Percentiles rank a stretch among this genome's conserved stretches.
These are phyloP conservation scores for Saitozyma podzolica DNA, from an alignment of 768 basidiomycete genomes.

Conservation along the genomic window DNA sequence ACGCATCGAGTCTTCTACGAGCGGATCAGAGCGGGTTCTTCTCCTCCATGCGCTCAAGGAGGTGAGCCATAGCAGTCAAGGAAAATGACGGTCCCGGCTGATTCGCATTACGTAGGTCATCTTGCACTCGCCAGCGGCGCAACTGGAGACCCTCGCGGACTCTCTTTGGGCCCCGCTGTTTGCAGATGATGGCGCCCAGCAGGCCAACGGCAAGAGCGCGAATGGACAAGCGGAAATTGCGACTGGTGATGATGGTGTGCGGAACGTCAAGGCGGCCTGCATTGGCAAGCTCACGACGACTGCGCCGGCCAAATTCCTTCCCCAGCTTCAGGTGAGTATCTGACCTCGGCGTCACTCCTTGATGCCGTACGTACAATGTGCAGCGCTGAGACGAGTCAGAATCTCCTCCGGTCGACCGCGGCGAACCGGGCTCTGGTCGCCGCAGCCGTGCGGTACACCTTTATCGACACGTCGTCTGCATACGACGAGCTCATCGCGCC, in stretches of 20 bases:
- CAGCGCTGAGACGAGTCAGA: constrained; percentile 15
- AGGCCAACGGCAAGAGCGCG: background rate
- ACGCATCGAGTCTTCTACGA: constrained; percentile 57
- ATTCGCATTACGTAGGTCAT: constrained; percentile 64
- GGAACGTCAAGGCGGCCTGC: constrained; percentile 94
- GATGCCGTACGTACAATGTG: background rate
- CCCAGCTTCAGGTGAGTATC: constrained; percentile 76
- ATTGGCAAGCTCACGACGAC: constrained; percentile 92
- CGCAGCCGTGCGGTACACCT: constrained; percentile 85
- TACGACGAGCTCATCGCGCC: constrained; percentile 91
- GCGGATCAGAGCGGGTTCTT: constrained; percentile 70
- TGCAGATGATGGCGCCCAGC: constrained; percentile 66
- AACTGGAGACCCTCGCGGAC: constrained; percentile 84
- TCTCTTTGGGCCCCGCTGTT: constrained; percentile 89
- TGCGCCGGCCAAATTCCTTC: constrained; percentile 84
- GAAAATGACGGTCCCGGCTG: background rate
- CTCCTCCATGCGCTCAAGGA: constrained; percentile 92
- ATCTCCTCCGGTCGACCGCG: constrained; percentile 36
- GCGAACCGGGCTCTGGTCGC: constrained; percentile 78
- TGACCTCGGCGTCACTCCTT: constrained; percentile 68
- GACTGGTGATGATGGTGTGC: constrained; percentile 72
- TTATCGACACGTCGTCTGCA: constrained; percentile 77
- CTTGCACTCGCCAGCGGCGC: constrained; percentile 79
- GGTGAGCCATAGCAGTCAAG: constrained; percentile 55
- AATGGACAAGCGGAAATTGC: background rate